phyloP scores from a whole-genome alignment of 2,329 filamentous ascomycete genomes.

The Cladorrhinum sp. region DNA sequence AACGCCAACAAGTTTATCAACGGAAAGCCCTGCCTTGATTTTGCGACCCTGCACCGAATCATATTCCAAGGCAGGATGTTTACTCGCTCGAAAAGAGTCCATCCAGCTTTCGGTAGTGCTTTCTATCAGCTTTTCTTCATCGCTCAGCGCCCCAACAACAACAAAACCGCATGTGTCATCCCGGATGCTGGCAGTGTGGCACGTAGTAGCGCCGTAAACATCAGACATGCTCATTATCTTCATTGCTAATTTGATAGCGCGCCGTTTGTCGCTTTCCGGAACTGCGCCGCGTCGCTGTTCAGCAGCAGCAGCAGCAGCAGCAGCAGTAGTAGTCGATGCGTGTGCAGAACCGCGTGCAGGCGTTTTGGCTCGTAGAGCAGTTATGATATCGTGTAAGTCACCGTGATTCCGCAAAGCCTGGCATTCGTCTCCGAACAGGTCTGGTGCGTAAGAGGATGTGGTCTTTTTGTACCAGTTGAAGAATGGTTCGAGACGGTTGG shows the following conservation, averaged over 20 bases:
- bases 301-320: too few species aligned
- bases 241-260: constrained; percentile 12
- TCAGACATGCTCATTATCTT: constrained; percentile 15
- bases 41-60: neutral
- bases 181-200: too few species aligned
- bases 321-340: too few species aligned
- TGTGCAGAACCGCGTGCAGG: too few species aligned
- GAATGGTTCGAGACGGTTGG: constrained; percentile 2
- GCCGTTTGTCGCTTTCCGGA: constrained; percentile 4
- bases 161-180: too few species aligned
- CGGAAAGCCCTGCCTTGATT: constrained; percentile 1
- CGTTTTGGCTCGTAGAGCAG: too few species aligned
- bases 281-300: too few species aligned
- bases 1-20: constrained; percentile 8
- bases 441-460: constrained; percentile 11
- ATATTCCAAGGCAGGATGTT: constrained; percentile 7
- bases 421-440: constrained; percentile 10
- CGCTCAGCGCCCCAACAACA: too few species aligned
- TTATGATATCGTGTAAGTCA: constrained; percentile 14
- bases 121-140: too few species aligned
- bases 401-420: constrained; percentile 11
- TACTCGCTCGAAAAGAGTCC: constrained; percentile 1
- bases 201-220: too few species aligned
- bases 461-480: constrained; percentile 10
- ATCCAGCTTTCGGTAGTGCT: neutral